Conservation (phyloP, 352 stramenopile genomes). For the Phytophthora cactorum region DNA sequence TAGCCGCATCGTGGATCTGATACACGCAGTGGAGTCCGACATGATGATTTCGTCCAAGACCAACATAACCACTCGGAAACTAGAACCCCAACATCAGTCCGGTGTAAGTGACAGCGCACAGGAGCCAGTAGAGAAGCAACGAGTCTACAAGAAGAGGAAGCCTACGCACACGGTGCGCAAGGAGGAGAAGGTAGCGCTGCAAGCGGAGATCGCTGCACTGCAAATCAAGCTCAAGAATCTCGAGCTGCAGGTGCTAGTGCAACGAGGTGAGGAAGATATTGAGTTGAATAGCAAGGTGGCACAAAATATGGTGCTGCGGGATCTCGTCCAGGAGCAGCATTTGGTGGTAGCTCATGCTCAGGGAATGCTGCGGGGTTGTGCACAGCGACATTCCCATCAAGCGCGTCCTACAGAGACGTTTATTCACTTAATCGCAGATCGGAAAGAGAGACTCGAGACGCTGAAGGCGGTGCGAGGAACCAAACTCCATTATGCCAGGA, state of each 20-base stretch:
- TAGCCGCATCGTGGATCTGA: conserved; percentile 7
- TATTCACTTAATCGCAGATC: conserved; percentile 35
- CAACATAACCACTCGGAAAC: background rate
- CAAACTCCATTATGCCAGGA: conserved; percentile 36
- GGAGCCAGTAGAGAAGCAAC: conserved; percentile 20
- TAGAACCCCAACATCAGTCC: background rate
- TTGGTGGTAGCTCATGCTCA: conserved; percentile 27
- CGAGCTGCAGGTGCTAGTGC: conserved; percentile 25
- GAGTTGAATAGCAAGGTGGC: conserved; percentile 2
- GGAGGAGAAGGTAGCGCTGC: conserved; percentile 30
- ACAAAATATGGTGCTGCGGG: conserved; percentile 27
- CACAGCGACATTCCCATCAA: conserved; percentile 25
- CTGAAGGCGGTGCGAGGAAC: conserved; percentile 32
- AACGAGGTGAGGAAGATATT: conserved; percentile 14
- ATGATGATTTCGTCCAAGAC: background rate
- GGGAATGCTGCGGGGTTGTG: conserved; percentile 26
- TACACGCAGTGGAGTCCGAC: conserved; percentile 11
- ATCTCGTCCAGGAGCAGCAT: conserved; percentile 32
- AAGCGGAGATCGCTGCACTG: conserved; percentile 19
- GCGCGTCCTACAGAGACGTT: conserved; percentile 37
- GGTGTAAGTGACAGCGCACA: conserved; percentile 2
- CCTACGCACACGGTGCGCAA: conserved; percentile 34
- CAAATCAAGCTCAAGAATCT: conserved; percentile 31
- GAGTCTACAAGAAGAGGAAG: conserved; percentile 29
- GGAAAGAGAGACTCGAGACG: conserved; percentile 29